Evolutionary conservation across 164 flowering plant genomes (phyloP), one percentile per base, ranked within the genome.

Genomic region (Euptelea pleiosperma): DNA sequence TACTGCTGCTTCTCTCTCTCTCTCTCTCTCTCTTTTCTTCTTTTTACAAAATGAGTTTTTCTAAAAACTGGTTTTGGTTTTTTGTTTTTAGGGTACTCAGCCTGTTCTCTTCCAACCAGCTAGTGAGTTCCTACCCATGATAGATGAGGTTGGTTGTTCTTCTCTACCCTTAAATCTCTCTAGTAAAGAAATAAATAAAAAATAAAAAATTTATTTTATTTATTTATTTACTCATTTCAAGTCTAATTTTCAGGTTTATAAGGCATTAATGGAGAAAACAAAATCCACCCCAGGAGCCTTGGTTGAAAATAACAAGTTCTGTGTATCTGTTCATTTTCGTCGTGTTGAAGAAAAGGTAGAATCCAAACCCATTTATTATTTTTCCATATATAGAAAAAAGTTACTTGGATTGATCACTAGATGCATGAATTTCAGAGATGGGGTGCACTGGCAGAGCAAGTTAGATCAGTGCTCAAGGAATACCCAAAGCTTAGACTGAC

Each of bases 291-390:
- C 78, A 0, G 97, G 99, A 18, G 85, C 95, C 2, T 85, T 45
- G 28, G 96, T 94, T 39, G 99, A 94, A 76, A 76, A 94, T 65
- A 86, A 94, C 75, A 88, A 80, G 70, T 94, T 91, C 65, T 94
- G 99, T 57, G 61, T 79, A 28, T 94, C 99, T 7, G 99, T 94
- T 41, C 96, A 91, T 63, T 94, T 68, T 45, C 82, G 99, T 4
- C 72, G 95, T 55, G 96, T 94, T 46, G 99, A 94, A 18, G 96
- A 94, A 60, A 87, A 80, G 87, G 97, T 94, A 75, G 1, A 36
- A 62, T 51, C n/a, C n/a, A n/a, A n/a, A n/a, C n/a, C n/a, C n/a
- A n/a, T n/a, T n/a, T n/a, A n/a, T n/a, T n/a, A n/a, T n/a, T n/a
- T n/a, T n/a, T n/a, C n/a, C n/a, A n/a, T n/a, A n/a, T n/a, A n/a